Base-by-base conservation (phyloP, 768 basidiomycete species). In the Leccinum subtestaceum region DNA sequence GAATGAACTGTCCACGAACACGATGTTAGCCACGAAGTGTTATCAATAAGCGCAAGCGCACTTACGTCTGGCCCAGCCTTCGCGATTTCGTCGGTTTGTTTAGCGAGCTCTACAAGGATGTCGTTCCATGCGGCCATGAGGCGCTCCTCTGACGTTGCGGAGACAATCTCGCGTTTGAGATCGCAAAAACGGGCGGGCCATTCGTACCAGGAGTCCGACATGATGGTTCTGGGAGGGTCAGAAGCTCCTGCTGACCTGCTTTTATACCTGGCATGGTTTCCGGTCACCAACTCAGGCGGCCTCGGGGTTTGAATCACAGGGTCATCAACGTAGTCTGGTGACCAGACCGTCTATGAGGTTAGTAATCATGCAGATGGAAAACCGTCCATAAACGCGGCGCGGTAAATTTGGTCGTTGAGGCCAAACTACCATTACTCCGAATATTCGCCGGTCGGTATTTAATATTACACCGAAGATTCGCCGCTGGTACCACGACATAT, bases 71-170 rank as follows among this genome's bases (percentile, higher is more conserved):
- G 71, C 2, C 85, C 85, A 58, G 75, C 69, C 51, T 74, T 64
- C 2, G 75, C 75, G 43, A 88, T 81, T 27, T 74, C 74, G 40
- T 73, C 70, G 9, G 81, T 82, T 5, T 74, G 72, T 34, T 68
- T 69, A 25, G 78, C 77, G 17, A 89, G 75, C 65, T 86, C 80
- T 1, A 63, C 65, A 9, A 88, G 71, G 48, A 89, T 74, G 59
- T 86, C 84, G 17, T 65, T 73, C 88, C 87, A 89, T 2, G 86
- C 79, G 23, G 73, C 68, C 2, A 79, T 84, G 21, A 79, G 78
- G 21, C 72, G 77, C 58, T 74, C 70, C 70, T 81, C 73, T 13
- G 84, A 80, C 61, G 82, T 81, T 2, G 75, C 73, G 0, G 69
- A 70, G 1, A 81, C 83, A 50, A 89, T 83, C 60, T 83, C 75